A percentile compares a stretch with the other conserved stretches of the same genome.
Evolutionary conservation across 2,329 filamentous ascomycete genomes (phyloP).

Genomic region (Alternaria arborescens): DNA sequence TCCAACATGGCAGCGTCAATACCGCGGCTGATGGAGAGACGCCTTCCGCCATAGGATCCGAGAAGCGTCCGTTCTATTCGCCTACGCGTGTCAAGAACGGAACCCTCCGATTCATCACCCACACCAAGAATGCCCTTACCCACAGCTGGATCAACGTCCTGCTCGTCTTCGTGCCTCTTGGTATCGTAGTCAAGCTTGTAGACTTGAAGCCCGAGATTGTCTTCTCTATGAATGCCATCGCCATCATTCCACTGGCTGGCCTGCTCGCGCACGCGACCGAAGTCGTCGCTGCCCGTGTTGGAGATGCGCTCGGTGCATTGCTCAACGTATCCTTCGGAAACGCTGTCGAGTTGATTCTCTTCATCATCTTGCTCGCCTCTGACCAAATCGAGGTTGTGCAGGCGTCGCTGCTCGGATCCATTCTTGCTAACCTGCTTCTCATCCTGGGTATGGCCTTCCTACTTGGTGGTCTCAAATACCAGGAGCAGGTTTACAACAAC

Average conservation of each 20-base stretch:
- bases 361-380: conserved; percentile 57
- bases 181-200: conserved; percentile 69
- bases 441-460: conserved; percentile 94
- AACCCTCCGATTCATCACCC: conserved; percentile 62
- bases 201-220: conserved; percentile 54
- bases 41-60: conserved; percentile 61
- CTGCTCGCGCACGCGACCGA: conserved; percentile 60
- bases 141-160: conserved; percentile 82
- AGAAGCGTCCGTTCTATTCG: conserved; percentile 55
- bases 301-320: conserved; percentile 59
- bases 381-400: conserved; percentile 91
- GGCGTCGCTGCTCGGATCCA: conserved; percentile 87
- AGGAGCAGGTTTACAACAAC: conserved; percentile 95
- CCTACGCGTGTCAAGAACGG: conserved; percentile 60
- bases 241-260: conserved; percentile 61
- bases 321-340: conserved; percentile 64
- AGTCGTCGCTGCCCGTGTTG: conserved; percentile 57
- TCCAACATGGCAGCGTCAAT: conserved; percentile 47
- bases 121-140: conserved; percentile 67
- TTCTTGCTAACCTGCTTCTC: conserved; percentile 85
- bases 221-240: conserved; percentile 62
- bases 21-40: conserved; percentile 60
- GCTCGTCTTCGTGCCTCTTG: conserved; percentile 79
- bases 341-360: conserved; percentile 62
- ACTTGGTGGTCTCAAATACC: conserved; percentile 82